A percentile compares a stretch with the other conserved stretches of the same genome.
Evolutionary conservation across 371 early-diverging fungal species (phyloP).

Genomic region (Sporodiniella umbellata): DNA sequence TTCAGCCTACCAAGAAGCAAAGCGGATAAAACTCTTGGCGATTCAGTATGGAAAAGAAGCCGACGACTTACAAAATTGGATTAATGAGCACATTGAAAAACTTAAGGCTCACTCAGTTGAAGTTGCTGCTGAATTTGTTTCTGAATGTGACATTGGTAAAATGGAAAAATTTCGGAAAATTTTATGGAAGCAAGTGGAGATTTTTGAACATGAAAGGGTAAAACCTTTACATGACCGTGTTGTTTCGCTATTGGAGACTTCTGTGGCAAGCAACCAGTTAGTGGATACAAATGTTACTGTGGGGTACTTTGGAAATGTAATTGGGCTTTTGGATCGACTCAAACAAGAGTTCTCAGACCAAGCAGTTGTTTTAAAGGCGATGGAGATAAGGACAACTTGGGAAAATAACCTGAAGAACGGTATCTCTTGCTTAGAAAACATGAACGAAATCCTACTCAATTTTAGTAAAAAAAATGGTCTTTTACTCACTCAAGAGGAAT

Average conservation of each 20-base stretch:
- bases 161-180: constrained; percentile 20
- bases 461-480: constrained; percentile 28
- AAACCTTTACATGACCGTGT: constrained; percentile 32
- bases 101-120: constrained; percentile 31
- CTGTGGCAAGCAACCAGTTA: constrained; percentile 21
- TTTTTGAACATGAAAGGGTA: constrained; percentile 30
- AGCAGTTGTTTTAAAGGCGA: constrained; percentile 34
- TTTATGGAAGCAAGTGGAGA: constrained; percentile 11
- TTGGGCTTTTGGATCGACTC: constrained; percentile 27
- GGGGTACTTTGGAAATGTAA: constrained; percentile 29
- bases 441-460: constrained; percentile 33
- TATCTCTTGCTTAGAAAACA: constrained; percentile 23
- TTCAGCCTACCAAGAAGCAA: constrained; percentile 18
- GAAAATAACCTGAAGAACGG: constrained; percentile 26
- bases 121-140: constrained; percentile 31
- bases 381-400: constrained; percentile 25
- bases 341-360: constrained; percentile 33
- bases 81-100: constrained; percentile 23
- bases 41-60: constrained; percentile 32
- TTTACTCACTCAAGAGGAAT: constrained; percentile 24
- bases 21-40: constrained; percentile 21
- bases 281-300: constrained; percentile 30
- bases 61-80: constrained; percentile 27
- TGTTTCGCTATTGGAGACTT: constrained; percentile 24
- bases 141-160: constrained; percentile 14